Conservation (phyloP, 2,329 filamentous ascomycete genomes). For the Penicillium sp. region DNA sequence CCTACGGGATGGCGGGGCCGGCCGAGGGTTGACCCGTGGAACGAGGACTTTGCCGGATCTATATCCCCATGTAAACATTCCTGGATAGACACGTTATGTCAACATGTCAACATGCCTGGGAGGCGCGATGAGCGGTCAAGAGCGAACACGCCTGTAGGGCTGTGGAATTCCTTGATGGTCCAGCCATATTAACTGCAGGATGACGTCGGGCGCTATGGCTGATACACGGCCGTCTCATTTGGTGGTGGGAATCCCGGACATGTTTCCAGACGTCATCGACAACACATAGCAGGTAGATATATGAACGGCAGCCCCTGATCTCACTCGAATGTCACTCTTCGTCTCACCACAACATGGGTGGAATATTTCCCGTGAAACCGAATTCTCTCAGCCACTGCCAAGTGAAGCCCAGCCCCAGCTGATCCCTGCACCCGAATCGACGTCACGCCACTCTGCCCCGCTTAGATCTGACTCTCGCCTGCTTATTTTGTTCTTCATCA, state of each 20-base stretch:
- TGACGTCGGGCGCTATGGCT: slow-evolving; percentile 12
- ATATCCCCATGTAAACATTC: not conserved
- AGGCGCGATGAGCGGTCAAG: not conserved
- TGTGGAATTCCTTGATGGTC: not conserved
- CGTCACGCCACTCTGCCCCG: slow-evolving; percentile 28
- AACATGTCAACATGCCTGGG: not conserved
- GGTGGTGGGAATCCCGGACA: not conserved
- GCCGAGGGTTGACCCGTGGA: slow-evolving; percentile 16
- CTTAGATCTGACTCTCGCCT: slow-evolving; percentile 8
- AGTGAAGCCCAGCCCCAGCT: slow-evolving; percentile 7
- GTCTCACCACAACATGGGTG: slow-evolving; percentile 1
- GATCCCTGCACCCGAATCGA: slow-evolving; percentile 15
- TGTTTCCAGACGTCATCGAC: slow-evolving; percentile 9
- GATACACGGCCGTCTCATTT: slow-evolving; percentile 6
- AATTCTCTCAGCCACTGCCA: slow-evolving; percentile 12
- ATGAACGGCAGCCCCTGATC: not conserved
- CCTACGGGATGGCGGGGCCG: slow-evolving; percentile 7
- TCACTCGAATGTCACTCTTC: not conserved
- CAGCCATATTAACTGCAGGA: slow-evolving; percentile 5
- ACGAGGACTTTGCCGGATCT: slow-evolving; percentile 2
- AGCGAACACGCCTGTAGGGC: not conserved
- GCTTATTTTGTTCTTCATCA: slow-evolving; percentile 8
- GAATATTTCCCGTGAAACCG: not conserved
- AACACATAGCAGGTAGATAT: not conserved
- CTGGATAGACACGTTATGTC: too few species aligned